These are phyloP conservation scores for Pestalotiopsis sp. DNA, from an alignment of 2,329 filamentous ascomycete species.

Conservation along the genomic window DNA sequence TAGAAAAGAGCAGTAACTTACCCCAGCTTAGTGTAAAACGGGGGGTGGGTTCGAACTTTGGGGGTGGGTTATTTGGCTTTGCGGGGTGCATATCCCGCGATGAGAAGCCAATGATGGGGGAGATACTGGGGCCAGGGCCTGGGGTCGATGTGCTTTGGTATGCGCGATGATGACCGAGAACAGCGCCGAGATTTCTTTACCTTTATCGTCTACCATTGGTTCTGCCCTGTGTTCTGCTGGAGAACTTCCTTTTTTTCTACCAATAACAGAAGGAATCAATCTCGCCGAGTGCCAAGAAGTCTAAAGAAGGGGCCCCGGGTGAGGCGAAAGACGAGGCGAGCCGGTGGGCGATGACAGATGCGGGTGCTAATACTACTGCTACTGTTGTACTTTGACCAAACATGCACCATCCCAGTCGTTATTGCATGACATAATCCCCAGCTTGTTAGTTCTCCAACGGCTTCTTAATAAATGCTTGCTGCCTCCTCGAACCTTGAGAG, in stretches of 20 bases:
- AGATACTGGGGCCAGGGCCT: neutral
- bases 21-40: no score
- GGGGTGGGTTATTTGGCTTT: neutral
- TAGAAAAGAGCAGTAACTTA: no score
- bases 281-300: neutral
- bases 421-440: neutral
- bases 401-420: neutral
- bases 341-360: neutral
- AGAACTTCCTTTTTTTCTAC: neutral
- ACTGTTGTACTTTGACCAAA: neutral
- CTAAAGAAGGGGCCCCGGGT: neutral
- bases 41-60: no score
- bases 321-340: neutral
- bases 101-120: neutral
- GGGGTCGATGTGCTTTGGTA: neutral
- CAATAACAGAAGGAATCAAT: neutral
- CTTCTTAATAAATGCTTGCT: neutral
- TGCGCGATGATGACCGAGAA: neutral
- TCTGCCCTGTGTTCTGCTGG: neutral
- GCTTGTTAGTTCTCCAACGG: neutral
- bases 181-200: neutral
- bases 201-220: neutral
- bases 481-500: neutral
- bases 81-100: neutral
- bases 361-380: no score